Conservation (phyloP, 345 rosid species). For the Brassica cretica region DNA sequence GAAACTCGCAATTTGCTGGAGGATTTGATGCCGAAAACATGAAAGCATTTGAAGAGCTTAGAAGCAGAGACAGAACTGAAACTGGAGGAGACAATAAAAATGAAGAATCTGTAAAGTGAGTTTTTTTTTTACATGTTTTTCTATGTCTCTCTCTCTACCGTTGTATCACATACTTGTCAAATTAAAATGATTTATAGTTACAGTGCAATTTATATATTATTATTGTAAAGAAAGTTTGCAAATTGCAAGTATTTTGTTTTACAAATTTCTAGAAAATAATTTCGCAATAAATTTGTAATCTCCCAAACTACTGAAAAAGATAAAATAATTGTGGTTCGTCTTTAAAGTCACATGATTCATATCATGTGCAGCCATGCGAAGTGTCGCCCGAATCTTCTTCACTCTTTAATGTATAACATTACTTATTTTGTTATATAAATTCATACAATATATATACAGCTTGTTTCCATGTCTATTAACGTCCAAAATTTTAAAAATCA, state of each 20-base stretch:
- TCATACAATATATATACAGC: background rate
- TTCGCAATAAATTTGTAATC: slow-evolving; percentile 37
- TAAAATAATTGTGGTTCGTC: slow-evolving; percentile 38
- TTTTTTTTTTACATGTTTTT: slow-evolving; percentile 14
- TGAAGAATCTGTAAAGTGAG: slow-evolving; percentile 34
- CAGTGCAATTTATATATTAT: slow-evolving; percentile 22
- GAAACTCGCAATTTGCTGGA: slow-evolving; percentile 73
- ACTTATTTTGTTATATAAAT: slow-evolving; percentile 4
- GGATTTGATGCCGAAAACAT: slow-evolving; percentile 96
- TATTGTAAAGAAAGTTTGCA: background rate
- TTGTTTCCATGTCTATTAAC: background rate
- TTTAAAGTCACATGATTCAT: slow-evolving; percentile 39
- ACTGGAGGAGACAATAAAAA: slow-evolving; percentile 40
- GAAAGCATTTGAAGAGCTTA: slow-evolving; percentile 92
- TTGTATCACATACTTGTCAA: slow-evolving; percentile 15
- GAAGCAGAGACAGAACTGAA: slow-evolving; percentile 64
- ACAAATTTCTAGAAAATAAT: background rate
- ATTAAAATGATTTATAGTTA: slow-evolving; percentile 23
- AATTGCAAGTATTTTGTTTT: background rate
- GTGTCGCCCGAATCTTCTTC: slow-evolving; percentile 41
- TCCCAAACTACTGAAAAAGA: slow-evolving; percentile 39
- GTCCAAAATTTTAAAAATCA: background rate
- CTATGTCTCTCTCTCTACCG: background rate
- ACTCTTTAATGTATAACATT: slow-evolving; percentile 23
- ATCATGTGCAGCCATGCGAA: slow-evolving; percentile 43